These are phyloP conservation scores for Trichoderma sp. DNA, from an alignment of 2,329 filamentous ascomycete genomes.

Conservation along the genomic window DNA sequence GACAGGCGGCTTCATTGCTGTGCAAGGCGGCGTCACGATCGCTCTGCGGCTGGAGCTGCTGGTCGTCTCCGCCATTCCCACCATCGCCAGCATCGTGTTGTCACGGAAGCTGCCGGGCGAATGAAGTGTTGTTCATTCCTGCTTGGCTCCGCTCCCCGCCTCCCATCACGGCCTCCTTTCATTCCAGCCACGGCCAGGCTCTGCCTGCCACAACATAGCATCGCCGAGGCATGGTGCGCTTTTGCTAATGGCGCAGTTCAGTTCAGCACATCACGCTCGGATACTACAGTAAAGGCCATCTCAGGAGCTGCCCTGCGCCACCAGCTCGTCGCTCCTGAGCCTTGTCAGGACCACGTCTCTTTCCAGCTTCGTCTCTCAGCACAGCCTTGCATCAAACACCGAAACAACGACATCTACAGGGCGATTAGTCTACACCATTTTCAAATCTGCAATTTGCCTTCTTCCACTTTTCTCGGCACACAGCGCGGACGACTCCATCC, in stretches of 20 bases:
- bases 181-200: constrained; percentile 34
- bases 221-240: constrained; percentile 27
- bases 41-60: constrained; percentile 23
- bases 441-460: not conserved
- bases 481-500: not conserved
- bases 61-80: constrained; percentile 25
- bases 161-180: constrained; percentile 29
- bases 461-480: not conserved
- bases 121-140: constrained; percentile 28
- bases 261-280: constrained; percentile 14
- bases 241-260: constrained; percentile 27
- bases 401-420: not conserved
- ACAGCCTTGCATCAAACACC: not conserved
- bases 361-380: not conserved
- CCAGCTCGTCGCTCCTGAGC: not conserved
- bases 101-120: constrained; percentile 28
- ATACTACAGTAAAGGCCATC: not conserved
- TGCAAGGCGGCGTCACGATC: constrained; percentile 21
- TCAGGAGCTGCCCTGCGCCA: constrained; percentile 13
- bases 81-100: constrained; percentile 25
- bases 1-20: not conserved
- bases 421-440: not conserved
- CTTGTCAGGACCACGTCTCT: constrained; percentile 9
- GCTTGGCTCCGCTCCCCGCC: constrained; percentile 30
- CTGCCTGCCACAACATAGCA: constrained; percentile 33